These are phyloP conservation scores for Cystofilobasidium macerans DNA, from an alignment of 768 basidiomycete species.

Conservation along the genomic window DNA sequence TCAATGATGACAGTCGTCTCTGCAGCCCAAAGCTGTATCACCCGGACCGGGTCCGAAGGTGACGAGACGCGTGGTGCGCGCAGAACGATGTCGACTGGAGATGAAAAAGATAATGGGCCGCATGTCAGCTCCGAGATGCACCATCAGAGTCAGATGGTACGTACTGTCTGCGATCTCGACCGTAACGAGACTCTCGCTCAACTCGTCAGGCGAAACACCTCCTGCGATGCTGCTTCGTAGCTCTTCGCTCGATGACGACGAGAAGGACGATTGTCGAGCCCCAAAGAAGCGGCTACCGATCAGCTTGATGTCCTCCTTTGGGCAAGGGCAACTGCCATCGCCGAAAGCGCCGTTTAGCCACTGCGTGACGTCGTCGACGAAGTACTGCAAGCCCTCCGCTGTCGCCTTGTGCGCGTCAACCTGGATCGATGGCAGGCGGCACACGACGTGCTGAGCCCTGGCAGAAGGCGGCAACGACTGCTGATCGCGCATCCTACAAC, in stretches of 20 bases:
- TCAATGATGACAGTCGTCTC: conserved; percentile 57
- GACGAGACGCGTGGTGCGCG: conserved; percentile 45
- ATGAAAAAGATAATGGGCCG: background rate
- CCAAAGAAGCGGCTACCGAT: conserved; percentile 11
- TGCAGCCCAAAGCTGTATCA: conserved; percentile 45
- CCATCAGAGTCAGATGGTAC: background rate
- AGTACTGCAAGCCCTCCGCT: conserved; percentile 71
- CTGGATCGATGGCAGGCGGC: conserved; percentile 53
- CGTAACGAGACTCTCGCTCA: conserved; percentile 49
- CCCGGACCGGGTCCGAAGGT: conserved; percentile 19
- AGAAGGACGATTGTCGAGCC: background rate
- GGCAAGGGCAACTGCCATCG: conserved; percentile 23
- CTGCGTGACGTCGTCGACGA: conserved; percentile 76
- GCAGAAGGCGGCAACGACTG: background rate
- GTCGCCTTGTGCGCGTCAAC: conserved; percentile 49
- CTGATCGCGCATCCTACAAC: background rate
- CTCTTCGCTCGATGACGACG: conserved; percentile 1
- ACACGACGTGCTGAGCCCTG: conserved; percentile 28
- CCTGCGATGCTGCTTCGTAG: background rate
- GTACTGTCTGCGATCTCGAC: conserved; percentile 49
- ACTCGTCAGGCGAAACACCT: conserved; percentile 29
- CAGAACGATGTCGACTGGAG: conserved; percentile 42
- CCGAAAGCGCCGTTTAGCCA: conserved; percentile 47
- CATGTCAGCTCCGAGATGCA: background rate
- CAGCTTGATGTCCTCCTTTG: conserved; percentile 10